Percentiles rank a stretch among this genome's conserved stretches.
Evolutionary conservation across 768 basidiomycete genomes (phyloP).

Genomic region (Lentinula detonsa): DNA sequence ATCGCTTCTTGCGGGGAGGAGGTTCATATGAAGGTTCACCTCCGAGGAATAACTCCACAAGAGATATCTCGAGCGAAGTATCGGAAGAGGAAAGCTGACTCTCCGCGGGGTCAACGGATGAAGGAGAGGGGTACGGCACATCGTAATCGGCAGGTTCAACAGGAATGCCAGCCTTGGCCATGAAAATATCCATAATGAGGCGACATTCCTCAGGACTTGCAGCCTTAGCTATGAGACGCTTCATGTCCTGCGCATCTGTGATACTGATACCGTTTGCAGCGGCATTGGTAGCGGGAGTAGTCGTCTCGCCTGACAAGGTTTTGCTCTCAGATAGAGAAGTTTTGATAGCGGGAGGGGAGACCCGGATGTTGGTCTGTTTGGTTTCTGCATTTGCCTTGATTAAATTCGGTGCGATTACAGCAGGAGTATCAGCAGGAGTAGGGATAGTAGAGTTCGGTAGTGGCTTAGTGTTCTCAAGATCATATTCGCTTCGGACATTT

Average conservation of each 20-base stretch:
- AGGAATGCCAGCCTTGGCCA: conserved; percentile 52
- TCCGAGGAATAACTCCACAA: conserved; percentile 43
- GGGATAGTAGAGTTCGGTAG: not conserved
- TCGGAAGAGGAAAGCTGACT: conserved; percentile 17
- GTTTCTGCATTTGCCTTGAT: not conserved
- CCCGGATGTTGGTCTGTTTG: not conserved
- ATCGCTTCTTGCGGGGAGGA: conserved; percentile 10
- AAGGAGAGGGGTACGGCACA: conserved; percentile 26
- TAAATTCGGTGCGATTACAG: not conserved
- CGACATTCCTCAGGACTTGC: conserved; percentile 80
- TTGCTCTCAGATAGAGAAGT: not conserved
- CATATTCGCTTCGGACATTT: not conserved
- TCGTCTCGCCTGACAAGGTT: not conserved
- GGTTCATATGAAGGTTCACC: conserved; percentile 11
- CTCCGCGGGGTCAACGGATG: conserved; percentile 24
- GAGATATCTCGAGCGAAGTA: conserved; percentile 35
- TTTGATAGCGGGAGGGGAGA: not conserved
- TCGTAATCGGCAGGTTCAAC: conserved; percentile 23
- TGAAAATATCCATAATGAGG: conserved; percentile 76
- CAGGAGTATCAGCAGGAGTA: not conserved
- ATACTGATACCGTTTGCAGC: conserved; percentile 29
- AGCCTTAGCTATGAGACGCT: conserved; percentile 58
- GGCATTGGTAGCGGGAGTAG: conserved; percentile 13
- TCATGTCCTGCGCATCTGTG: conserved; percentile 57
- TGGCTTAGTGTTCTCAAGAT: not conserved